Evolutionary conservation across 2,329 filamentous ascomycete species (phyloP), one percentile per base, ranked within the genome.

Genomic region (Colletotrichum australisinense): DNA sequence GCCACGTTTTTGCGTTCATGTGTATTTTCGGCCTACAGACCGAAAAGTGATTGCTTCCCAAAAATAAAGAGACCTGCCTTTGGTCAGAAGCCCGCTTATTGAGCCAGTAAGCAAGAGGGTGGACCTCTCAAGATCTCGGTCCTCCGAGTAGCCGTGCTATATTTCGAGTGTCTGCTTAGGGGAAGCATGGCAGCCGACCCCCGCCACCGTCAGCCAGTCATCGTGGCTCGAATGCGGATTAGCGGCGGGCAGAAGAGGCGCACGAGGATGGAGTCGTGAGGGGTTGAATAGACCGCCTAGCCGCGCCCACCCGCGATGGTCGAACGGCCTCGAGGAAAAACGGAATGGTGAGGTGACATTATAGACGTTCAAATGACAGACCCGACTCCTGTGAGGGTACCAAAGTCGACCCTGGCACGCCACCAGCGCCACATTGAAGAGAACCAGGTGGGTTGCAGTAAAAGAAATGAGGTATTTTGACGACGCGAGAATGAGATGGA

Each of bases 271-370:
- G 64, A 57, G 65, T 35, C 28, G 46, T 53, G 58, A 56, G 59
- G 71, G 56, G 49, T 69, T 30, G 56, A 56, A 38, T 11, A 58
- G 72, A n/a, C 42, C 56, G 42, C 63, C 63, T 74, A 74, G 72
- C 58, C 72, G 72, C 72, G 72, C 63, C 72, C 72, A 72, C 63
- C 63, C 72, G 72, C 68, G 49, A 68, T 35, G 49, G 32, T 22
- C 30, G n/a, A 70, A 62, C 42, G 32, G 35, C 19, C 3, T 38
- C 24, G 56, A 52, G 60, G 42, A 9, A 32, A 57, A 62, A 66
- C 49, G 60, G 66, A 62, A 71, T 52, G 35, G 57, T 26, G 57
- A 62, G 49, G 67, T 73, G 56, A 62, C 62, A 70, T 67, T 49
- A n/a, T 62, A 57, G 49, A 26, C 24, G 46, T n/a, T 35, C 19